A percentile compares a stretch with the other conserved stretches of the same genome.
Evolutionary conservation across 2,329 filamentous ascomycete genomes (phyloP).

Genomic region (Dothistroma septosporum): DNA sequence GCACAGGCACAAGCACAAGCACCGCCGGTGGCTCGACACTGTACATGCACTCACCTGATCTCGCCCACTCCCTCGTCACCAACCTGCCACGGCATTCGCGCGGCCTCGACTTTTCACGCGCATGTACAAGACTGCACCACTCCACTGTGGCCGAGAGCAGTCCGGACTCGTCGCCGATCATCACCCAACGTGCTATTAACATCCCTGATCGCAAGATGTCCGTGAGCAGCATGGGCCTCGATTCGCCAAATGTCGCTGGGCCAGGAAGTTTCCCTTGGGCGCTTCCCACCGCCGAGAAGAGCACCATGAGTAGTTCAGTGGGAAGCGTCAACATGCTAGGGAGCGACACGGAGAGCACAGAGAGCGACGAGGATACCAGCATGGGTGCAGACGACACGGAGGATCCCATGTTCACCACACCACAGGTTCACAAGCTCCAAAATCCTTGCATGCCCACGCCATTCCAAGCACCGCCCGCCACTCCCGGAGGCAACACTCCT

Average conservation of each 20-base stretch:
- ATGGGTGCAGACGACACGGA: conserved; percentile 48
- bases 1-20: background rate
- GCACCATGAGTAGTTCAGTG: conserved; percentile 72
- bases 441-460: conserved; percentile 44
- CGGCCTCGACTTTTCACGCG: conserved; percentile 87
- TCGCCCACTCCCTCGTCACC: conserved; percentile 64
- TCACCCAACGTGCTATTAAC: conserved; percentile 63
- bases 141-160: conserved; percentile 88
- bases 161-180: conserved; percentile 84
- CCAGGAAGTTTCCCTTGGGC: conserved; percentile 21
- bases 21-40: conserved; percentile 28
- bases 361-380: conserved; percentile 55
- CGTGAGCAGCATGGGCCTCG: conserved; percentile 44
- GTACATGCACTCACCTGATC: conserved; percentile 53
- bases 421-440: conserved; percentile 63
- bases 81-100: conserved; percentile 84
- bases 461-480: conserved; percentile 43
- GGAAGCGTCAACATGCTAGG: conserved; percentile 76
- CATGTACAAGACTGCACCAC: conserved; percentile 90
- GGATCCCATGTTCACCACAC: conserved; percentile 77
- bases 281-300: conserved; percentile 54
- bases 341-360: conserved; percentile 71
- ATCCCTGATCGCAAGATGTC: conserved; percentile 51
- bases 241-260: conserved; percentile 57
- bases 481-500: conserved; percentile 40